A percentile compares a stretch with the other conserved stretches of the same genome.
These are phyloP conservation scores for Leccinum fibrillosum DNA, from an alignment of 768 basidiomycete genomes.

Conservation along the genomic window DNA sequence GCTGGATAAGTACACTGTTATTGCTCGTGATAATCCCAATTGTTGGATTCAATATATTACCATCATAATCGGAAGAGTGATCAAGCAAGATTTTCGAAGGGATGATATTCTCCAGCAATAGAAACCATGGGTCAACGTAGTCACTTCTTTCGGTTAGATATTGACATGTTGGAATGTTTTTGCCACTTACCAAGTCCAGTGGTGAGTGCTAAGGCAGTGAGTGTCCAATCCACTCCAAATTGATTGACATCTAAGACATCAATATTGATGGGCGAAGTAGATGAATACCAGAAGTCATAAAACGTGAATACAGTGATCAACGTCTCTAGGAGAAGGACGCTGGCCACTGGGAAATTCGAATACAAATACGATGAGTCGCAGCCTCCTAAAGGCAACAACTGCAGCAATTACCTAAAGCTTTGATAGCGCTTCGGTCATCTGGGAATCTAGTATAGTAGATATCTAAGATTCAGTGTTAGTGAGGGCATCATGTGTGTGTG, in stretches of 20 bases:
- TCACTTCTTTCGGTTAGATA: background rate
- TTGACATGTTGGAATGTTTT: background rate
- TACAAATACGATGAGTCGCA: background rate
- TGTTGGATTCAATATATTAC: background rate
- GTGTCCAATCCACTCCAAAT: background rate
- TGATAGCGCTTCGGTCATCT: background rate
- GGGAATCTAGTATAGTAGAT: background rate
- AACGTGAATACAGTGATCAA: constrained; percentile 13
- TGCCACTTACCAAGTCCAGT: constrained; percentile 20
- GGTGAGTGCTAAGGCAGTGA: background rate
- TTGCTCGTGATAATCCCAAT: background rate
- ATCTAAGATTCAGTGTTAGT: background rate
- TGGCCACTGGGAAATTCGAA: constrained; percentile 14
- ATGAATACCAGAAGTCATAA: constrained; percentile 7
- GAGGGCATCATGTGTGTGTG: background rate
- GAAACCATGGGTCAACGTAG: constrained; percentile 13
- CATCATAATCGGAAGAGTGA: constrained; percentile 13
- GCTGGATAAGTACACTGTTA: constrained; percentile 1
- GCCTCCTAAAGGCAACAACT: background rate
- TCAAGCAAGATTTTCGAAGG: background rate
- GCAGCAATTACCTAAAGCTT: background rate
- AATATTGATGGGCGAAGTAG: background rate
- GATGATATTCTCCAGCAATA: constrained; percentile 22
- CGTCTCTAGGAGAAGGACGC: constrained; percentile 15
- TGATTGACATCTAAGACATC: background rate